phyloP scores from a whole-genome alignment of 2,329 filamentous ascomycete genomes.

The Monilinia fructigena region DNA sequence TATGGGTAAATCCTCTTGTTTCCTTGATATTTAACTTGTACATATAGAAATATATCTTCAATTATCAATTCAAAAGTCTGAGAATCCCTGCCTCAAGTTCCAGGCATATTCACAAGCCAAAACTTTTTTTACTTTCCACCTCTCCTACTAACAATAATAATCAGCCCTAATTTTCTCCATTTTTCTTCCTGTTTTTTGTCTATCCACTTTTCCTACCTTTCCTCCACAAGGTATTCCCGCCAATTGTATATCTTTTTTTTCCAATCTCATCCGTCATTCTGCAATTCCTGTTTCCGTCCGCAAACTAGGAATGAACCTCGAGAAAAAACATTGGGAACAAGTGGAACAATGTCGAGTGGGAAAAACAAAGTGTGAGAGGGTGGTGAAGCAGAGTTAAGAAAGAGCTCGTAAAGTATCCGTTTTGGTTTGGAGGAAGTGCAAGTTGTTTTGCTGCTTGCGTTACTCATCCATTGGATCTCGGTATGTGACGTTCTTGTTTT shows the following conservation, averaged over 20 bases:
- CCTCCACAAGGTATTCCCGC: not conserved
- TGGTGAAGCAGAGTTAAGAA: slow-evolving; percentile 29
- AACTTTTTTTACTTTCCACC: not conserved
- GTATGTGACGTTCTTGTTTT: slow-evolving; percentile 51
- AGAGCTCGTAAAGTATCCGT: slow-evolving; percentile 59
- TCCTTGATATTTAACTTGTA: slow-evolving; percentile 9
- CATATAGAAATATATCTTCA: slow-evolving; percentile 7
- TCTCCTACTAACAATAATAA: slow-evolving; percentile 6
- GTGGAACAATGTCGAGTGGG: slow-evolving; percentile 26
- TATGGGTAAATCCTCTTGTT: not conserved
- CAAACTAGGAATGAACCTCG: slow-evolving; percentile 23
- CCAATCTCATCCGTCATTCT: not conserved
- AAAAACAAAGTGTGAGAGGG: slow-evolving; percentile 22
- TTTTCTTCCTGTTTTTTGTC: slow-evolving; percentile 20
- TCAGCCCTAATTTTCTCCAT: slow-evolving; percentile 20
- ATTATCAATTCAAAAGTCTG: not conserved
- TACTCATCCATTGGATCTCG: slow-evolving; percentile 89
- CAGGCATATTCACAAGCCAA: slow-evolving; percentile 11
- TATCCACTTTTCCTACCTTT: slow-evolving; percentile 16
- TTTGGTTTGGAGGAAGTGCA: slow-evolving; percentile 96
- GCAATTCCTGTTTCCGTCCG: not conserved
- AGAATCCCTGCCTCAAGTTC: slow-evolving; percentile 8
- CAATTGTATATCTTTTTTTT: slow-evolving; percentile 16
- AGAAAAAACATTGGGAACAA: slow-evolving; percentile 34
- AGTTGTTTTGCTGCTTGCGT: slow-evolving; percentile 88